Conservation (phyloP, 768 basidiomycete species). For the Udeniomyces megalosporus region DNA sequence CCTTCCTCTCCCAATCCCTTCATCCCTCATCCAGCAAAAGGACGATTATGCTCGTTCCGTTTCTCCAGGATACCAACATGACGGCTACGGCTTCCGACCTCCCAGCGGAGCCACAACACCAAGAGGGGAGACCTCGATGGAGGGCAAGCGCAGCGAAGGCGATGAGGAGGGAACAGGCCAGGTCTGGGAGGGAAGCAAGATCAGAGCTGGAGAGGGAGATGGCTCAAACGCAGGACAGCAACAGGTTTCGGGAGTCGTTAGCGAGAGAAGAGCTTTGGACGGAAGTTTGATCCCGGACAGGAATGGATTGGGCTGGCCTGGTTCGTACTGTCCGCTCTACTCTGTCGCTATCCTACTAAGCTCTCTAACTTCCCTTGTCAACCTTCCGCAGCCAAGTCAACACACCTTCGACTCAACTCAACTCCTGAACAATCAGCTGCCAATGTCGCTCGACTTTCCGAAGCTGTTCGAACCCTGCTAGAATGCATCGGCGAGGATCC, state of each 20-base stretch:
- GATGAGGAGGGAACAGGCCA: not conserved
- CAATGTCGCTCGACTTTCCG: conserved; percentile 59
- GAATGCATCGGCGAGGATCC: conserved; percentile 99
- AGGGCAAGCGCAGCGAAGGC: not conserved
- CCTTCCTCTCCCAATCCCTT: not conserved
- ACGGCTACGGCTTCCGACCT: conserved; percentile 16
- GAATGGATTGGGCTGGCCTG: conserved; percentile 24
- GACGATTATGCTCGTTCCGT: conserved; percentile 13
- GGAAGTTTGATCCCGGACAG: conserved; percentile 20
- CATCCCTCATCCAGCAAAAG: not conserved
- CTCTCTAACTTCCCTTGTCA: not conserved
- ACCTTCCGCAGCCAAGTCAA: conserved; percentile 57
- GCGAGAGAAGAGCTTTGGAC: not conserved
- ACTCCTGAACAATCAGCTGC: conserved; percentile 53
- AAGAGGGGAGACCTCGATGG: not conserved
- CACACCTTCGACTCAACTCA: conserved; percentile 64
- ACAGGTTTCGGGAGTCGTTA: not conserved
- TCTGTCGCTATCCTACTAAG: not conserved
- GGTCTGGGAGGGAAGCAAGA: too few species aligned
- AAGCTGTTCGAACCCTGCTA: conserved; percentile 75
- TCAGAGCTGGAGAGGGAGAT: too few species aligned
- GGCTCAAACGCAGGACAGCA: too few species aligned
- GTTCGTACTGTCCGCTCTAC: conserved; percentile 5
- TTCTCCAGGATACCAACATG: conserved; percentile 7
- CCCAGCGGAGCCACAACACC: conserved; percentile 8